phyloP scores from a whole-genome alignment of 257 asterid genomes.

The Solanum clarkiae region DNA sequence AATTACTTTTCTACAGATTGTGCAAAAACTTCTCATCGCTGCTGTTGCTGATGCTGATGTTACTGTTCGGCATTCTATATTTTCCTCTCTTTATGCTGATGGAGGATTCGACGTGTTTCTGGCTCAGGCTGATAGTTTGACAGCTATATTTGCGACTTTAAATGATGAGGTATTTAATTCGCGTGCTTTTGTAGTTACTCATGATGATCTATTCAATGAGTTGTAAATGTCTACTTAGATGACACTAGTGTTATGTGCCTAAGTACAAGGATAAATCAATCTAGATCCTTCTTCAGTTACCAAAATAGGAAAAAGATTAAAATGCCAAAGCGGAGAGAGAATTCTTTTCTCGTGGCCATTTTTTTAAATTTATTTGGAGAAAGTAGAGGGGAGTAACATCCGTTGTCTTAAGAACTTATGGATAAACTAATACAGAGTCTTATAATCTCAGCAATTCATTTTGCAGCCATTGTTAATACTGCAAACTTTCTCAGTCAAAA shows the following conservation, averaged over 20 bases:
- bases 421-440: not conserved
- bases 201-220: not conserved
- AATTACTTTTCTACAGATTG: conserved; percentile 44
- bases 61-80: conserved; percentile 76
- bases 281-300: not conserved
- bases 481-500: not conserved
- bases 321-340: not conserved
- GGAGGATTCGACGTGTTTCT: conserved; percentile 85
- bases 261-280: not conserved
- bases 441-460: not conserved
- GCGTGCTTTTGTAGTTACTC: not conserved
- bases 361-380: not conserved
- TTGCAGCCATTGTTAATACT: not conserved
- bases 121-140: conserved; percentile 96
- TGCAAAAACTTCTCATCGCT: conserved; percentile 78
- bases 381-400: not conserved
- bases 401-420: not conserved
- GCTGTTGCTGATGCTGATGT: conserved; percentile 98
- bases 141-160: conserved; percentile 92
- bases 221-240: not conserved
- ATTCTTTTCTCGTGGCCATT: not conserved
- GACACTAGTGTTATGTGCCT: not conserved
- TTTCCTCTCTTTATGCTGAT: conserved; percentile 64
- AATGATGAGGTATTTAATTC: conserved; percentile 78
- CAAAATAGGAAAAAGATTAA: not conserved